Evolutionary conservation across 2,329 filamentous ascomycete species (phyloP).

Genomic region (Chaetomium strumarium): DNA sequence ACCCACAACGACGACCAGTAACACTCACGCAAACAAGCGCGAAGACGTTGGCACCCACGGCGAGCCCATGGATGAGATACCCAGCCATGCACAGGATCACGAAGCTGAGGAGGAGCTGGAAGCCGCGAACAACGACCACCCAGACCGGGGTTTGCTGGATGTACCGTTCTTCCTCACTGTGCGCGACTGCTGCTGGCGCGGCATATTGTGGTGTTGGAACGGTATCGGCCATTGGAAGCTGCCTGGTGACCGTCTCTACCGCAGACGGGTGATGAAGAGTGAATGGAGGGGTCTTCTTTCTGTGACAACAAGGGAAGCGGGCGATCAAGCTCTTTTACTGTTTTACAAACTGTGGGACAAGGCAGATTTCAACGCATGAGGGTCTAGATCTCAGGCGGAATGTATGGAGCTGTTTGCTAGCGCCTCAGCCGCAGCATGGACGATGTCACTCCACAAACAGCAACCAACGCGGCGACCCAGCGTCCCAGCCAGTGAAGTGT

Average conservation of each 20-base stretch:
- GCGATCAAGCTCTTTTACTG: no score
- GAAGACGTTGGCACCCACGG: slow-evolving; percentile 25
- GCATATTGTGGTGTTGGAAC: slow-evolving; percentile 2
- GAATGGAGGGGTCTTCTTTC: background rate
- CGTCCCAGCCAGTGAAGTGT: no score
- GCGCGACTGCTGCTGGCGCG: background rate
- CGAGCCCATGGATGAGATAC: slow-evolving; percentile 28
- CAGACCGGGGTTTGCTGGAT: slow-evolving; percentile 26
- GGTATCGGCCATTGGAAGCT: slow-evolving; percentile 5
- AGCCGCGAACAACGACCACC: slow-evolving; percentile 25
- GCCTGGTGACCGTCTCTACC: background rate
- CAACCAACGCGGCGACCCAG: no score
- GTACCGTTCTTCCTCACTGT: slow-evolving; percentile 14
- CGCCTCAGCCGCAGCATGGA: no score
- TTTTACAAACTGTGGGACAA: no score
- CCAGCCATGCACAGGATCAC: slow-evolving; percentile 26
- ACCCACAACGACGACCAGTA: background rate
- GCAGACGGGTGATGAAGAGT: background rate
- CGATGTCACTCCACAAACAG: no score
- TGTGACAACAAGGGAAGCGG: no score
- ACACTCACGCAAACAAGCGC: slow-evolving; percentile 28
- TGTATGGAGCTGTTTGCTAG: no score
- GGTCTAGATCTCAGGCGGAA: no score
- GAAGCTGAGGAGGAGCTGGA: slow-evolving; percentile 27
- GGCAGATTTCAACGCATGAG: no score